A percentile compares a stretch with the other conserved stretches of the same genome.
These are phyloP conservation scores for Albugo laibachii DNA, from an alignment of 352 stramenopile species.

Conservation along the genomic window DNA sequence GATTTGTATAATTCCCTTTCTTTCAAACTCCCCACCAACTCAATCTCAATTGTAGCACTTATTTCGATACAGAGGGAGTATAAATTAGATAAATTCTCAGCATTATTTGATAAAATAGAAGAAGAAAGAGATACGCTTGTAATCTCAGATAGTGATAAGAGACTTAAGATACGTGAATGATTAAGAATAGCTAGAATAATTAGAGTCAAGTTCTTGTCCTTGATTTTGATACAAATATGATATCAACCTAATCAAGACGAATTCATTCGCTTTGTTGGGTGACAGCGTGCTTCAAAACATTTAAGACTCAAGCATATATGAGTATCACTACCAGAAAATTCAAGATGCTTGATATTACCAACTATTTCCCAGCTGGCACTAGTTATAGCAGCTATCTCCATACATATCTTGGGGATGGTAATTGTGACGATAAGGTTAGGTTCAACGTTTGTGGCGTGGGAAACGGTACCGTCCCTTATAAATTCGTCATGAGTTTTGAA, in stretches of 20 bases:
- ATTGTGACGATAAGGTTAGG: conserved; percentile 15
- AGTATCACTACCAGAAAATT: conserved; percentile 11
- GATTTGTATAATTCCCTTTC: too few species aligned
- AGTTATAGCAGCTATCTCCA: conserved; percentile 11
- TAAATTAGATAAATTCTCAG: too few species aligned
- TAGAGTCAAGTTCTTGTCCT: conserved; percentile 7
- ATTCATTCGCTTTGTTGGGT: conserved; percentile 8
- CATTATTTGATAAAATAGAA: too few species aligned
- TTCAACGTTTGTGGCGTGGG: conserved; percentile 9
- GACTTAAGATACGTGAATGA: too few species aligned
- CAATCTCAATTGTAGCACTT: too few species aligned
- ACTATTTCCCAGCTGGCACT: conserved; percentile 15
- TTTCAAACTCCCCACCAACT: too few species aligned
- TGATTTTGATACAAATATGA: conserved; percentile 8
- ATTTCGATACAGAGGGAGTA: too few species aligned
- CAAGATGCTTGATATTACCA: conserved; percentile 16
- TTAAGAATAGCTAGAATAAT: conserved; percentile 9
- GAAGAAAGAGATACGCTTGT: too few species aligned
- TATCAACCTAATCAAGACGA: conserved; percentile 16
- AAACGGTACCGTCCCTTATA: conserved; percentile 14
- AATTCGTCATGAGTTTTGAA: conserved; percentile 15
- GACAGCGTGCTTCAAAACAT: conserved; percentile 5
- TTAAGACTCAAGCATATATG: conserved; percentile 15
- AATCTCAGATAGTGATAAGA: too few species aligned
- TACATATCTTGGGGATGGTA: conserved; percentile 13